Percentiles rank a stretch among this genome's conserved stretches.
Evolutionary conservation across 2,329 filamentous ascomycete species (phyloP).

Genomic region (Beauveria brongniartii): DNA sequence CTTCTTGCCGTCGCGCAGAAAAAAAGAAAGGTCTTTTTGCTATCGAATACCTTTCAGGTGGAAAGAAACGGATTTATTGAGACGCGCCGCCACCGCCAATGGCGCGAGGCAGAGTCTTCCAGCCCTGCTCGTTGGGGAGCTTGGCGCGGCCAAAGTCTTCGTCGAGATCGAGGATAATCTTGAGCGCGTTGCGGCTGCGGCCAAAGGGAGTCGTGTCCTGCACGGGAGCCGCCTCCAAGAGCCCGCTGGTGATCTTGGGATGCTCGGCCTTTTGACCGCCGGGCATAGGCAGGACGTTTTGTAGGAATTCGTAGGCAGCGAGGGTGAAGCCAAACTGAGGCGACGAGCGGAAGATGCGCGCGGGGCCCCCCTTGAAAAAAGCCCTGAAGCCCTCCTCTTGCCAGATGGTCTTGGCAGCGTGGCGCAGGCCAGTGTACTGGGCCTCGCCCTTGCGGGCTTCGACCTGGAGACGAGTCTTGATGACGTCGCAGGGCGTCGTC

Average conservation of each 20-base stretch:
- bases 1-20: background rate
- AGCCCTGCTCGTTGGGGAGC: constrained; percentile 45
- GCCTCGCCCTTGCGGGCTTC: constrained; percentile 94
- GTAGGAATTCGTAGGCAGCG: constrained; percentile 87
- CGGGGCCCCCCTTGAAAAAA: constrained; percentile 98
- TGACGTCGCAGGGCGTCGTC: constrained; percentile 95
- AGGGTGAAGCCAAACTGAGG: constrained; percentile 98
- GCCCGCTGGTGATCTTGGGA: constrained; percentile 46
- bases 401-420: constrained; percentile 76
- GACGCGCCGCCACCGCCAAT: constrained; percentile 33
- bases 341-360: constrained; percentile 87
- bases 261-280: constrained; percentile 54
- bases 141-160: constrained; percentile 79
- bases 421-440: constrained; percentile 76
- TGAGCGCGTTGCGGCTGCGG: constrained; percentile 79
- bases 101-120: constrained; percentile 43
- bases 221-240: constrained; percentile 46
- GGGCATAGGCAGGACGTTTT: constrained; percentile 66
- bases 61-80: background rate
- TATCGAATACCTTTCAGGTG: background rate
- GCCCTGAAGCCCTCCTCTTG: constrained; percentile 89
- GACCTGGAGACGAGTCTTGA: constrained; percentile 97
- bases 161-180: constrained; percentile 91
- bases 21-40: background rate
- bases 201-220: constrained; percentile 41